phyloP scores from a whole-genome alignment of 768 basidiomycete species.

The Lepiota venenata region DNA sequence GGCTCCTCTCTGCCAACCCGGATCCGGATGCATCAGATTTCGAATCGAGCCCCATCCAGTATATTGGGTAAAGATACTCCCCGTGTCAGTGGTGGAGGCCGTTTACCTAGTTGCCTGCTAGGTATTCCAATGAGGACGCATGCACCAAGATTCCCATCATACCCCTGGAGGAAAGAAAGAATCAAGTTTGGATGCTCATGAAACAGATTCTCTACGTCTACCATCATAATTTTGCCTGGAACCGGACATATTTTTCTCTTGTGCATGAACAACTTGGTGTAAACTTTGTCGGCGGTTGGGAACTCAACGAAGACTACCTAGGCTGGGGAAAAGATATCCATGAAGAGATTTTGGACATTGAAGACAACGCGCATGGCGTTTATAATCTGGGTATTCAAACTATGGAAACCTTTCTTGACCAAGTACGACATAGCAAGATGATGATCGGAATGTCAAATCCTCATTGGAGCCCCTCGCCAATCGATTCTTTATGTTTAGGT shows the following conservation, averaged over 20 bases:
- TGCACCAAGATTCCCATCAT: constrained; percentile 21
- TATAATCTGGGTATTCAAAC: constrained; percentile 19
- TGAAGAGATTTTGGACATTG: constrained; percentile 20
- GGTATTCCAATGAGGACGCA: constrained; percentile 30
- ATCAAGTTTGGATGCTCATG: constrained; percentile 26
- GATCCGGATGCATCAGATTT: constrained; percentile 16
- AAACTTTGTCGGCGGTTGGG: constrained; percentile 22
- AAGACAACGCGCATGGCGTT: constrained; percentile 19
- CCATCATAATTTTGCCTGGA: constrained; percentile 24
- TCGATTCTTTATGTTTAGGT: constrained; percentile 32
- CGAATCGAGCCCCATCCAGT: constrained; percentile 19
- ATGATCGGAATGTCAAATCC: constrained; percentile 27
- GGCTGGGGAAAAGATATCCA: constrained; percentile 19
- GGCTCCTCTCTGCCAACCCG: constrained; percentile 30
- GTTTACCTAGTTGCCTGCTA: constrained; percentile 4
- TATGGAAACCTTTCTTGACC: constrained; percentile 16
- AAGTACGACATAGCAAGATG: constrained; percentile 23
- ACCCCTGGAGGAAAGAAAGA: constrained; percentile 22
- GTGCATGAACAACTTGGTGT: constrained; percentile 17
- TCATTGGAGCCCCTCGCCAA: constrained; percentile 26
- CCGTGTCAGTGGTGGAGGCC: constrained; percentile 3
- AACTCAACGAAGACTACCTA: constrained; percentile 19
- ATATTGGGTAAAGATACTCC: constrained; percentile 18
- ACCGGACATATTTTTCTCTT: constrained; percentile 20
- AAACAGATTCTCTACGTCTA: constrained; percentile 26